Conservation (phyloP, 768 basidiomycete species). For the Trichaptum fuscoviolaceum region DNA sequence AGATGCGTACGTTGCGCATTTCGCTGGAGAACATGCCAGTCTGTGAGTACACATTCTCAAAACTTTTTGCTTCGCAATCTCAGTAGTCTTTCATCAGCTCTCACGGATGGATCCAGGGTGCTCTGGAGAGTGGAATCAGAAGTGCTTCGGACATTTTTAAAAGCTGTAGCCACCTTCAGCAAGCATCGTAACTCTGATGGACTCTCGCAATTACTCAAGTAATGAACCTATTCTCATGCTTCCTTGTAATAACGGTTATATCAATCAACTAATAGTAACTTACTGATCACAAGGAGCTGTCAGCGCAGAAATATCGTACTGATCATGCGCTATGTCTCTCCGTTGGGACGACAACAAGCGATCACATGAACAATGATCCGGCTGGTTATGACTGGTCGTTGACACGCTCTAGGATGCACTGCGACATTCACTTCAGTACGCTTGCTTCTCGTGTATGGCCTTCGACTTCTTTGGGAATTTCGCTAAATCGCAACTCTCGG, state of each 20-base stretch:
- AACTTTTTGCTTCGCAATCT: background rate
- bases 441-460: background rate
- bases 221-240: background rate
- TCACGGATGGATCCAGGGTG: slow-evolving; percentile 1
- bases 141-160: background rate
- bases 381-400: background rate
- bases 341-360: background rate
- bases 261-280: background rate
- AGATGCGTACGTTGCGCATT: background rate
- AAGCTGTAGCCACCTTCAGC: background rate
- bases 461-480: background rate
- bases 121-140: background rate
- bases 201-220: background rate
- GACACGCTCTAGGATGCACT: background rate
- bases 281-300: background rate
- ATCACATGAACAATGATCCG: background rate
- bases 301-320: background rate
- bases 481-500: background rate
- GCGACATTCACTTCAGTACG: background rate
- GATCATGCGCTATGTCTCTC: background rate
- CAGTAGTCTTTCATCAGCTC: background rate
- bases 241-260: background rate
- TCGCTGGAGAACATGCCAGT: background rate
- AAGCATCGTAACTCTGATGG: background rate
- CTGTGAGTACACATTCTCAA: background rate